phyloP scores from a whole-genome alignment of 176 grass and related monocot species.

The Calamus simplicifolius region DNA sequence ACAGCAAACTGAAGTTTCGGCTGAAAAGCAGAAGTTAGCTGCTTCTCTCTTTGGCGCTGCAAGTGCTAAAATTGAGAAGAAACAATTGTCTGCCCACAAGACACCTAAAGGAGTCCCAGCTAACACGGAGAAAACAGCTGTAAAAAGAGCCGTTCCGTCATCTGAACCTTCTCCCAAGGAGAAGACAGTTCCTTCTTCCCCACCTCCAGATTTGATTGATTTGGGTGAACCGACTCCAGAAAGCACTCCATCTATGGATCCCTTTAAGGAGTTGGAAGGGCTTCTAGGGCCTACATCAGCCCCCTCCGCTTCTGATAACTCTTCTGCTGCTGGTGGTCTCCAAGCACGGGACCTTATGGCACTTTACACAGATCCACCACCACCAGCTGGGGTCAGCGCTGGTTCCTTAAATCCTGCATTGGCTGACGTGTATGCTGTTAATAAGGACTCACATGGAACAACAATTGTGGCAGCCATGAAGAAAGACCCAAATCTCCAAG shows the following conservation, averaged over 20 bases:
- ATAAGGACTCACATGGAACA: conserved; percentile 22
- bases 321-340: conserved; percentile 20
- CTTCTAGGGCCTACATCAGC: conserved; percentile 49
- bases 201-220: conserved; percentile 88
- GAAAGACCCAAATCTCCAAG: conserved; percentile 69
- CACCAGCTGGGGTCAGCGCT: conserved; percentile 14
- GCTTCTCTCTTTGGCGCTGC: conserved; percentile 89
- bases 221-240: conserved; percentile 51
- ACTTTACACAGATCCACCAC: conserved; percentile 43
- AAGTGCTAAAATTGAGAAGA: conserved; percentile 53
- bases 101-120: conserved; percentile 36
- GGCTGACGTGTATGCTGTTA: conserved; percentile 12
- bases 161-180: conserved; percentile 50
- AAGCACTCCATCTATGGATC: conserved; percentile 36
- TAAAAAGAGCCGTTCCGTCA: too few relatives aligned
- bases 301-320: conserved; percentile 16
- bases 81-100: conserved; percentile 31
- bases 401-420: conserved; percentile 19
- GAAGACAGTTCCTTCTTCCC: conserved; percentile 34
- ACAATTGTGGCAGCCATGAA: conserved; percentile 23
- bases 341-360: conserved; percentile 67
- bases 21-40: conserved; percentile 81
- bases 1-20: conserved; percentile 60
- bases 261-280: conserved; percentile 82
- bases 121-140: too few relatives aligned